Base-by-base conservation (phyloP, 371 early-diverging fungal genomes). In the Haplosporangium sp. region DNA sequence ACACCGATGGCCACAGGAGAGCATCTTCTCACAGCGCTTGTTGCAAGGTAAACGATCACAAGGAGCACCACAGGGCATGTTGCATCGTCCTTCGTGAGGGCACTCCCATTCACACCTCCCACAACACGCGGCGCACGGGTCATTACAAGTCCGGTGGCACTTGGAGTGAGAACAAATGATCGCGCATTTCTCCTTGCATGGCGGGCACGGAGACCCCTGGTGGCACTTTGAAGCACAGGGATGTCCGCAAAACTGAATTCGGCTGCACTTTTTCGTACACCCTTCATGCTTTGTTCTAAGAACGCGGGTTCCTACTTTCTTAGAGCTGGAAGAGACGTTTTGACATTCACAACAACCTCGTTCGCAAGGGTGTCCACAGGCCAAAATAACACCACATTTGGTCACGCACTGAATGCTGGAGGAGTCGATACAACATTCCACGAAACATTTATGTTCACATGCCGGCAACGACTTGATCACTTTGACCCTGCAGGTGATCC, bases 1-100 rank as follows among this genome's bases (percentile, higher is more conserved):
- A 59, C 86, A 84, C 29, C 58, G 86, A 64, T 86, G 86, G 5
- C 86, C 87, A 61, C 89, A 89, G 0, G 29, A 5, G 0, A 89
- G 67, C 37, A 1, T 10, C 54, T 80, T 80, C 6, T 63, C 67
- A 58, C 89, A 89, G 10, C 86, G 71, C 47, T 56, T 6, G 64
- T 86, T 80, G 51, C 89, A 89, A 3, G 89, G 89, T 12, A 87
- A 73, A 20, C 86, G 81, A 13, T 68, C 65, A 41, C 89, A 89
- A 0, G 89, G 89, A 6, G 79, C 86, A 29, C 88, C 88, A 40
- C 88, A 88, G 1, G 84, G 83, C 57, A 86, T 47, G 7, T 41
- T 20, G 59, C 88, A 88, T 5, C 40, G 10, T 0, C 83, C 85
- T 55, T 79, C 66, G 56, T 89, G 89, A 1, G 62, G 29, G 43